Evolutionary conservation across 208 protist genomes (phyloP).

Genomic region (Leishmania martiniquensis): DNA sequence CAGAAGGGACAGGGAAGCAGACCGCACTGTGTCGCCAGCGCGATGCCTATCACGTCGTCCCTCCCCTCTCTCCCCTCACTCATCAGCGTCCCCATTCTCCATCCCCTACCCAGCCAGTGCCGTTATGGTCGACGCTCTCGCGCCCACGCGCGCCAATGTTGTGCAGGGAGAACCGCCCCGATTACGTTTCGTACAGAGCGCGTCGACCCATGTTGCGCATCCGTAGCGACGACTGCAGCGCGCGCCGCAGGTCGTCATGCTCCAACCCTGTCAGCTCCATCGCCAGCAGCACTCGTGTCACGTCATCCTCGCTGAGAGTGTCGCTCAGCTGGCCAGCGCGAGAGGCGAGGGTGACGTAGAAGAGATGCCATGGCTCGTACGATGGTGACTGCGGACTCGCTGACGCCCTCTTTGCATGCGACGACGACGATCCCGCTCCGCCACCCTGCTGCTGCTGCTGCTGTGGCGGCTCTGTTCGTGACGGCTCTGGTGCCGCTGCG

Average conservation of each 20-base stretch:
- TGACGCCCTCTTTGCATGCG: not conserved
- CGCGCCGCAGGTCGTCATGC: slow-evolving; percentile 53
- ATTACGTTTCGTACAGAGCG: slow-evolving; percentile 26
- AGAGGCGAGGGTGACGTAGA: slow-evolving; percentile 61
- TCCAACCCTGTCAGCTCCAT: slow-evolving; percentile 57
- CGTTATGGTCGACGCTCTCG: not conserved
- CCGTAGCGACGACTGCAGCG: slow-evolving; percentile 66
- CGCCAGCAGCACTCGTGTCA: slow-evolving; percentile 59
- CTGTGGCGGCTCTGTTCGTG: not conserved
- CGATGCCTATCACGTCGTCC: too few species aligned
- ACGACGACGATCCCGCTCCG: not conserved
- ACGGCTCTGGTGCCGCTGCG: not conserved
- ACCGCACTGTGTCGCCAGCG: too few species aligned
- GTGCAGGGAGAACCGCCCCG: not conserved
- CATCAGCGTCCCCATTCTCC: too few species aligned
- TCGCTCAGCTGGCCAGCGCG: slow-evolving; percentile 63
- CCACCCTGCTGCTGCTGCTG: not conserved
- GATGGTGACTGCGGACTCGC: not conserved
- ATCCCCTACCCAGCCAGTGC: not conserved
- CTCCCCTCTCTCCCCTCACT: too few species aligned
- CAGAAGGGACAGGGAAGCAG: too few species aligned
- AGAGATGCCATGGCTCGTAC: slow-evolving; percentile 13
- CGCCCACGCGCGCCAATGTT: not conserved
- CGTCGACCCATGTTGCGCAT: slow-evolving; percentile 46
- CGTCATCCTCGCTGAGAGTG: slow-evolving; percentile 51